Percentiles rank a stretch among this genome's conserved stretches.
phyloP scores from a whole-genome alignment of 2,329 filamentous ascomycete genomes.

The Talaromyces marneffei region DNA sequence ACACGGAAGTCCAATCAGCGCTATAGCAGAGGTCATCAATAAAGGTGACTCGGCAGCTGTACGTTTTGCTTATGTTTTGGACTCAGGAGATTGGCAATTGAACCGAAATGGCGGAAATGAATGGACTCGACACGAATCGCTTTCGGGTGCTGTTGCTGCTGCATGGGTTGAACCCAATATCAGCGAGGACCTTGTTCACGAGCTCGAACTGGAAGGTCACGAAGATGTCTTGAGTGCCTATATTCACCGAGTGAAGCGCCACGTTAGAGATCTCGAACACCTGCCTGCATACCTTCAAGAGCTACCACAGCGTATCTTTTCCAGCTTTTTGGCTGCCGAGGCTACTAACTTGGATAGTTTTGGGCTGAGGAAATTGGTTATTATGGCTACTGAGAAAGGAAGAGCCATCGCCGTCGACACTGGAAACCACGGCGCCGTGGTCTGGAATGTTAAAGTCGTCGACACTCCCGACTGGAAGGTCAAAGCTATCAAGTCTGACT shows the following conservation, averaged over 20 bases:
- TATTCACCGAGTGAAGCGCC: constrained; percentile 75
- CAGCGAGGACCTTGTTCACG: constrained; percentile 67
- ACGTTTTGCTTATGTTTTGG: constrained; percentile 63
- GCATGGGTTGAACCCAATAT: constrained; percentile 73
- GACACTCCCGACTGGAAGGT: constrained; percentile 60
- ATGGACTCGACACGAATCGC: constrained; percentile 77
- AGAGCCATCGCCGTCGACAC: constrained; percentile 75
- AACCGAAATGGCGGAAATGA: constrained; percentile 73
- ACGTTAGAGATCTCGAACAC: constrained; percentile 65
- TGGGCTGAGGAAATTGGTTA: constrained; percentile 78
- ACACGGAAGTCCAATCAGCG: constrained; percentile 54
- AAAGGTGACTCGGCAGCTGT: constrained; percentile 69
- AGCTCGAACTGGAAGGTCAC: constrained; percentile 79
- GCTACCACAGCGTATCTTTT: constrained; percentile 63
- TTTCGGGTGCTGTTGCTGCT: constrained; percentile 74
- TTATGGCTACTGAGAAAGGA: constrained; percentile 73
- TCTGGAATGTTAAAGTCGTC: constrained; percentile 67
- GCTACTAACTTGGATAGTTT: constrained; percentile 57
- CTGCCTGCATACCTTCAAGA: constrained; percentile 67
- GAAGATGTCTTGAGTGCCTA: constrained; percentile 77
- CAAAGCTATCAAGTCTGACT: constrained; percentile 60
- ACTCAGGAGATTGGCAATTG: constrained; percentile 70
- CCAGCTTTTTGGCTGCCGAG: constrained; percentile 54
- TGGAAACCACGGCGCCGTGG: constrained; percentile 63
- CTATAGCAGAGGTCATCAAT: constrained; percentile 74